These are phyloP conservation scores for Aspergillus bridgeri DNA, from an alignment of 495 filamentous ascomycete species.

Conservation along the genomic window DNA sequence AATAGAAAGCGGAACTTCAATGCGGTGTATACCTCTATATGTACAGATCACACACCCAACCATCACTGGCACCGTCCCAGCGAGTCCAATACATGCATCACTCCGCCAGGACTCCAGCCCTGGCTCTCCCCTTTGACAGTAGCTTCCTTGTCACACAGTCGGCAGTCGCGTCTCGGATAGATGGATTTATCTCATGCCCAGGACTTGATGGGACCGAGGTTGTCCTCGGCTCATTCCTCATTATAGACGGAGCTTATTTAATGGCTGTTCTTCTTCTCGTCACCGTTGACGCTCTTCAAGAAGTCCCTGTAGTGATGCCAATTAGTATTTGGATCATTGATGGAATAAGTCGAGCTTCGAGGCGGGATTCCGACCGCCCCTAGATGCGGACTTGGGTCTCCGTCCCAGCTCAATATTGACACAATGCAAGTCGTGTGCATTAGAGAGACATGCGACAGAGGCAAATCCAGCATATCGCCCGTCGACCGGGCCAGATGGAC, in stretches of 20 bases:
- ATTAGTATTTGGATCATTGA: background rate
- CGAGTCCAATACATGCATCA: slow-evolving; percentile 1
- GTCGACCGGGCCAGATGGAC: background rate
- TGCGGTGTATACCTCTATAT: slow-evolving; percentile 46
- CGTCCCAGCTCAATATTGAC: background rate
- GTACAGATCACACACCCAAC: slow-evolving; percentile 34
- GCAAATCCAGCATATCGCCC: background rate
- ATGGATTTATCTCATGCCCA: background rate
- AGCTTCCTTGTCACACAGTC: background rate
- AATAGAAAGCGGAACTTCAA: slow-evolving; percentile 29
- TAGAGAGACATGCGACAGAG: background rate
- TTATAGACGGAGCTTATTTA: slow-evolving; percentile 32
- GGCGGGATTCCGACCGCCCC: background rate
- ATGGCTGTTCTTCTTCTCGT: slow-evolving; percentile 67
- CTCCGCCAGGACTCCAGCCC: slow-evolving; percentile 10
- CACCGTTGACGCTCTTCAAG: slow-evolving; percentile 65
- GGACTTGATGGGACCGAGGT: background rate
- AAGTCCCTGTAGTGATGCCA: slow-evolving; percentile 59
- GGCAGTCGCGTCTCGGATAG: background rate
- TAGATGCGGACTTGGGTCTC: slow-evolving; percentile 3
- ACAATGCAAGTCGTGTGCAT: background rate
- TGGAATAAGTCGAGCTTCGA: background rate
- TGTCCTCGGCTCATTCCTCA: slow-evolving; percentile 12
- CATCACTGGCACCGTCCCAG: slow-evolving; percentile 5
- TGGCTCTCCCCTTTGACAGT: slow-evolving; percentile 9